Evolutionary conservation across 768 basidiomycete genomes (phyloP), one percentile per base, ranked within the genome.

Genomic region (Auricularia cornea): DNA sequence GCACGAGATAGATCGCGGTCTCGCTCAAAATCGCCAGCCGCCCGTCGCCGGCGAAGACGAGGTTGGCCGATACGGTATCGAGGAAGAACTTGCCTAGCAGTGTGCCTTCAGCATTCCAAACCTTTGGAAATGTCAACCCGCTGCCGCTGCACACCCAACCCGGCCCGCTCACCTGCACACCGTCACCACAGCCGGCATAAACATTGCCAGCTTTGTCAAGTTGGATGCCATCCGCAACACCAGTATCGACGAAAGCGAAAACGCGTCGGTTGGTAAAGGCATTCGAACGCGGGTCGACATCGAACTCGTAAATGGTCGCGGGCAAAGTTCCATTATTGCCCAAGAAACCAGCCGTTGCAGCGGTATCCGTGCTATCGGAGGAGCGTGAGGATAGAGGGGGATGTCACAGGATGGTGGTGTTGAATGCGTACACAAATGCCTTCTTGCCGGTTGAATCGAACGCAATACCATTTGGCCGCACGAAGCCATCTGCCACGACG

Each of bases 401-500:
- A 65, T 32, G 44, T 35, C 64, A 51, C 62, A 12, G 35, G 10
- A 38, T 14, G 60, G 60, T 8, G 64, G 61, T n/a, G n/a, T n/a
- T n/a, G 51, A 23, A 26, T 33, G 65, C 80, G 65, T 61, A 80
- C 88, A 92, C 77, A 69, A 87, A 92, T 3, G 84, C 89, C 10
- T 76, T 81, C 60, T 73, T 81, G 6, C 89, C 88, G 66, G 87
- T 83, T 2, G 76, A 73, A n/a, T 81, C 82, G 71, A 92, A 86
- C 0, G 88, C 87, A 59, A 93, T 81, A 1, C 90, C 92, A 68
- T 92, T 93, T 52, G 81, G 81, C 66, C 81, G 81, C 63, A 81
- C 80, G 68, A 92, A 88, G n/a, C 84, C 87, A 66, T 89, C 87
- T 2, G 92, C 90, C 2, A 91, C 87, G 8, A 87, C 86, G 3